Conservation (phyloP, 768 basidiomycete genomes). For the Leccinum subtestaceum region DNA sequence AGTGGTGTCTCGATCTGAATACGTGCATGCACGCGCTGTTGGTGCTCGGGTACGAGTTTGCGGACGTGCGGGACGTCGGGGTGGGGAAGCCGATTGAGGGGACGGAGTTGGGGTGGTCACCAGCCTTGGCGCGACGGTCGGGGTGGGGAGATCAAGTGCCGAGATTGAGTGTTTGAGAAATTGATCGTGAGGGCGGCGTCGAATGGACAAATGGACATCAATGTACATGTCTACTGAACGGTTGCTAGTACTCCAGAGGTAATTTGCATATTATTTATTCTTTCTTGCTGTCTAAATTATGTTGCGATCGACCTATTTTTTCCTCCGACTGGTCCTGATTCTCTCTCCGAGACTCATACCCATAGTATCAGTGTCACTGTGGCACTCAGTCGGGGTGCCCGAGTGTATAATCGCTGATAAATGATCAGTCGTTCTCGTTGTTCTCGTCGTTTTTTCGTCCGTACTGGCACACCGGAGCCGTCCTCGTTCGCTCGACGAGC, state of each 20-base stretch:
- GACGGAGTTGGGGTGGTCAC: slow-evolving; percentile 89
- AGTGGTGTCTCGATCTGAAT: slow-evolving; percentile 82
- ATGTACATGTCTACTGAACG: too few species aligned
- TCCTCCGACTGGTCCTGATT: too few species aligned
- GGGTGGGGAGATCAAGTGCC: slow-evolving; percentile 58
- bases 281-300: not conserved
- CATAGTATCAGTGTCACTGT: too few species aligned
- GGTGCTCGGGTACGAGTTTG: slow-evolving; percentile 88
- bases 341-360: not conserved
- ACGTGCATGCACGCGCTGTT: slow-evolving; percentile 93
- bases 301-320: not conserved
- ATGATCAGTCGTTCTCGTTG: too few species aligned
- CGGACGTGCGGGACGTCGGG: slow-evolving; percentile 58
- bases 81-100: slow-evolving; percentile 86
- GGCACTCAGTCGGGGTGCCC: too few species aligned
- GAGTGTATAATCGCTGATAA: too few species aligned
- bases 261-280: not conserved
- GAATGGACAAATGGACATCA: not conserved
- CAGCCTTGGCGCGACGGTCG: slow-evolving; percentile 76
- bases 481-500: too few species aligned
- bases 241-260: not conserved
- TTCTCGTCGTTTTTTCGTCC: slow-evolving; percentile 1
- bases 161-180: slow-evolving; percentile 17
- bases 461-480: too few species aligned
- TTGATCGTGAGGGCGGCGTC: not conserved